Evolutionary conservation across 495 filamentous ascomycete species (phyloP).

Genomic region (Viridothelium virens): DNA sequence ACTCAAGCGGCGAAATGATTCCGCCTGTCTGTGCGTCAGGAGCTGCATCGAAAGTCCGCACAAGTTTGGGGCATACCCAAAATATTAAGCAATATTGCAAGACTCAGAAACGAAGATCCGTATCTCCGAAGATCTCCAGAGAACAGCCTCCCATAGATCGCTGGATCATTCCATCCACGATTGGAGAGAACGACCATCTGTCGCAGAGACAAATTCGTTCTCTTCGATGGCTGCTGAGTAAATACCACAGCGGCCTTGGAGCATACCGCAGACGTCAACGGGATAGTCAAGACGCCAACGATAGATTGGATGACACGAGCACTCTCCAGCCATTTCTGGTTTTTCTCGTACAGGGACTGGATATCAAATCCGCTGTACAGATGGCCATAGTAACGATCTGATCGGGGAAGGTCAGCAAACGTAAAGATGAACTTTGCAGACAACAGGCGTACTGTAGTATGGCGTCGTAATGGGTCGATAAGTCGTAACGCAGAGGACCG

Average conservation of each 20-base stretch:
- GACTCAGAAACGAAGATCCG: background rate
- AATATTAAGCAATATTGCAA: slow-evolving; percentile 8
- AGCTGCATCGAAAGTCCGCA: background rate
- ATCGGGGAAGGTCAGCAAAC: background rate
- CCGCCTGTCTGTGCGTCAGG: background rate
- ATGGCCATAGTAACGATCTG: background rate
- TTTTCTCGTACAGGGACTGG: background rate
- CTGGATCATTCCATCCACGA: background rate
- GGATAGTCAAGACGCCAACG: background rate
- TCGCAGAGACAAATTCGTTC: background rate
- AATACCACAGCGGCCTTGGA: background rate
- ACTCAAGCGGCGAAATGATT: slow-evolving; percentile 11
- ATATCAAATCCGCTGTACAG: background rate
- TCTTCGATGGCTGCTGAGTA: background rate
- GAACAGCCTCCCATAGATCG: background rate
- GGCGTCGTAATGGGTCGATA: background rate
- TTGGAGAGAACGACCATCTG: background rate
- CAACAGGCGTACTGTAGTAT: too few species aligned
- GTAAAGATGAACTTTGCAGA: too few species aligned
- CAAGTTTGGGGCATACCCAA: background rate
- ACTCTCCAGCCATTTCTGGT: background rate
- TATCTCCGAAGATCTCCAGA: background rate
- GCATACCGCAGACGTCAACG: slow-evolving; percentile 4
- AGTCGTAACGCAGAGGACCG: background rate
- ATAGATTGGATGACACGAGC: background rate